Evolutionary conservation across 164 flowering plant species (phyloP).

Genomic region (Vitis amurensis): DNA sequence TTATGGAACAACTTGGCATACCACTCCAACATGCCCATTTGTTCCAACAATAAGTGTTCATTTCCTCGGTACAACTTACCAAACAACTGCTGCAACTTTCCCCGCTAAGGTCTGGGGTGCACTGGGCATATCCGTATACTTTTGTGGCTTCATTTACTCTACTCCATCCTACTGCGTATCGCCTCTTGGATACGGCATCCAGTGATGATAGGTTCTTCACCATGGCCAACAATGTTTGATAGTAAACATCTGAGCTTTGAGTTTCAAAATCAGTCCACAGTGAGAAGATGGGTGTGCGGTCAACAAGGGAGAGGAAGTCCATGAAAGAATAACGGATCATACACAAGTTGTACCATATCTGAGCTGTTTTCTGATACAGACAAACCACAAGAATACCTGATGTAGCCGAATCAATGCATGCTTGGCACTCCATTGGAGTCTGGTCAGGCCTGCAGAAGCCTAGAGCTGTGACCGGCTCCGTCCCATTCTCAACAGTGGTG

Average conservation of each 20-base stretch:
- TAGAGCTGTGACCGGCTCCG: not conserved
- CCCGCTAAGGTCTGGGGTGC: slow-evolving; percentile 13
- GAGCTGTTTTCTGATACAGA: not conserved
- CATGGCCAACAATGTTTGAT: not conserved
- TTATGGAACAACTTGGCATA: slow-evolving; percentile 5
- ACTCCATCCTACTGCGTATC: slow-evolving; percentile 11
- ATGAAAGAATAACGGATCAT: slow-evolving; percentile 9
- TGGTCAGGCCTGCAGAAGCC: slow-evolving; percentile 9
- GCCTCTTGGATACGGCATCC: not conserved
- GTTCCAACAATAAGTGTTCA: not conserved
- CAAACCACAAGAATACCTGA: not conserved
- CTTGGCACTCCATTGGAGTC: slow-evolving; percentile 1
- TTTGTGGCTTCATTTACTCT: not conserved
- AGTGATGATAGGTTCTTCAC: not conserved
- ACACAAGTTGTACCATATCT: slow-evolving; percentile 12
- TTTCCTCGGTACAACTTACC: not conserved
- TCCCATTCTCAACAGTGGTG: not conserved
- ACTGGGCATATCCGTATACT: slow-evolving; percentile 7
- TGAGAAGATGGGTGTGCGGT: not conserved
- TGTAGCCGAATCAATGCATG: slow-evolving; percentile 4
- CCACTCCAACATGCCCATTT: slow-evolving; percentile 12
- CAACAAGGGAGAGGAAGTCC: not conserved
- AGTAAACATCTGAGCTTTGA: slow-evolving; percentile 2
- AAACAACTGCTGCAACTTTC: slow-evolving; percentile 11
- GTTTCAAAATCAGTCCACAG: not conserved